A percentile compares a stretch with the other conserved stretches of the same genome.
These are phyloP conservation scores for Cladosporium cucumerinum DNA, from an alignment of 2,329 filamentous ascomycete genomes.

Conservation along the genomic window DNA sequence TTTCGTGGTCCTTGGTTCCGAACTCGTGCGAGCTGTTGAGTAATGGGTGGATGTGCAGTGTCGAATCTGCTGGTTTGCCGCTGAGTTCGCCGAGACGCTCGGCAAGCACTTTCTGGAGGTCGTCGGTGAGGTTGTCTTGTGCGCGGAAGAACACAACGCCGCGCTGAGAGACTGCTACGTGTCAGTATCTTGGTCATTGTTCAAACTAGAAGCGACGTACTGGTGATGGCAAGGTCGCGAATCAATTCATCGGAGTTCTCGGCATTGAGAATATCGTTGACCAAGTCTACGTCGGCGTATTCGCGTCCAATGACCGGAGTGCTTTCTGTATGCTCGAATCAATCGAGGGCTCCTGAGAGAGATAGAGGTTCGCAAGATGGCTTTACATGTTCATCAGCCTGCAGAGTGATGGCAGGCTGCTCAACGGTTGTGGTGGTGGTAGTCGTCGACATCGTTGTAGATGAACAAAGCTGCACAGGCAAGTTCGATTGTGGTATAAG, in stretches of 20 bases:
- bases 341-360: conserved; percentile 35
- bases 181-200: not conserved
- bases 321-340: conserved; percentile 22
- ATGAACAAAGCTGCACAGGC: not conserved
- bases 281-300: conserved; percentile 21
- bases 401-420: not conserved
- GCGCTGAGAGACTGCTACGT: conserved; percentile 24
- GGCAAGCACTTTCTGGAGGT: conserved; percentile 52
- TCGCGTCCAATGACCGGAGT: conserved; percentile 27
- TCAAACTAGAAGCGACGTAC: not conserved
- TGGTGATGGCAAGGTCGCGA: conserved; percentile 23
- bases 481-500: not conserved
- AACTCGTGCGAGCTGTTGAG: conserved; percentile 43
- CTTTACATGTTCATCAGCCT: not conserved
- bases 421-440: not conserved
- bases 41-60: conserved; percentile 58
- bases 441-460: not conserved
- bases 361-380: conserved; percentile 42
- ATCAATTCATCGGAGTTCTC: conserved; percentile 22
- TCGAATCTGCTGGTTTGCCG: conserved; percentile 56
- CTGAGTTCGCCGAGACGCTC: conserved; percentile 56
- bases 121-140: conserved; percentile 39
- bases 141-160: conserved; percentile 20
- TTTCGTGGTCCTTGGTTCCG: conserved; percentile 35
- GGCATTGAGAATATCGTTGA: conserved; percentile 23